Evolutionary conservation across 768 basidiomycete genomes (phyloP).

Genomic region (Piloderma croceum): DNA sequence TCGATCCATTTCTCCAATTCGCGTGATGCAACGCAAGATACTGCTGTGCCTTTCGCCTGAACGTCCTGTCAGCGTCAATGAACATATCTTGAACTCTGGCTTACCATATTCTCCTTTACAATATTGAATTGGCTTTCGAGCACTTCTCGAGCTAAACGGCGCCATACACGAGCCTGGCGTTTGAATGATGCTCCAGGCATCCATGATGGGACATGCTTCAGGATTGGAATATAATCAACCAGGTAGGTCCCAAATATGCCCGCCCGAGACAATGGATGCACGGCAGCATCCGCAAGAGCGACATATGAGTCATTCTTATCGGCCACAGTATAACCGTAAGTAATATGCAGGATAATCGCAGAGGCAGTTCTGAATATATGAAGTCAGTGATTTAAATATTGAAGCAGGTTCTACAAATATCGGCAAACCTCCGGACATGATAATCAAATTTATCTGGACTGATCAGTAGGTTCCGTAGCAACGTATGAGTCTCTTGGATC

Average conservation of each 20-base stretch:
- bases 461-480: conserved; percentile 33
- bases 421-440: conserved; percentile 29
- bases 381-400: neutral
- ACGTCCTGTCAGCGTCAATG: neutral
- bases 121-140: conserved; percentile 34
- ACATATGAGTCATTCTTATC: conserved; percentile 36
- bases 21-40: conserved; percentile 32
- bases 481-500: conserved; percentile 30
- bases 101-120: conserved; percentile 32
- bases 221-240: conserved; percentile 27
- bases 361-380: conserved; percentile 26
- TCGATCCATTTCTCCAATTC: conserved; percentile 31
- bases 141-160: conserved; percentile 28
- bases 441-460: conserved; percentile 33
- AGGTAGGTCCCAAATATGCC: conserved; percentile 41
- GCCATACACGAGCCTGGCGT: conserved; percentile 34
- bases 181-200: conserved; percentile 38
- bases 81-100: conserved; percentile 3
- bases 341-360: conserved; percentile 35
- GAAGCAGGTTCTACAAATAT: neutral
- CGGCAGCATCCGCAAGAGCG: conserved; percentile 33
- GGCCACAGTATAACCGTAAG: conserved; percentile 35
- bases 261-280: conserved; percentile 30
- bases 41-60: no score
- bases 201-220: conserved; percentile 39